Percentiles rank a stretch among this genome's conserved stretches.
phyloP scores from a whole-genome alignment of 768 basidiomycete genomes.

The Pulveroboletus sp. region DNA sequence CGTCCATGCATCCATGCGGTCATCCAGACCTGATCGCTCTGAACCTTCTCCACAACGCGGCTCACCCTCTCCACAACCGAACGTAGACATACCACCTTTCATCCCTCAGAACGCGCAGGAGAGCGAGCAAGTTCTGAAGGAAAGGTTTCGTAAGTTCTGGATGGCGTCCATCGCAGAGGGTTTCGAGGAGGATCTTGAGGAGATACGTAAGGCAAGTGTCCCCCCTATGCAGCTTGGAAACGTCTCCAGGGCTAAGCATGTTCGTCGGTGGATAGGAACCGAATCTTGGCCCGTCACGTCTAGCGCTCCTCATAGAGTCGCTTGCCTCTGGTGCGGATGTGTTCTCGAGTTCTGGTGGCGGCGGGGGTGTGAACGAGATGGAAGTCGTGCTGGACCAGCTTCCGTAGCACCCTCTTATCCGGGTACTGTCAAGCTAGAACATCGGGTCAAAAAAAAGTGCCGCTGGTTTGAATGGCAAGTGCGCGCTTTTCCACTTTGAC shows the following conservation, averaged over 20 bases:
- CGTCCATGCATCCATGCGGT: background rate
- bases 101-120: constrained; percentile 37
- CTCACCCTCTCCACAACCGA: constrained; percentile 24
- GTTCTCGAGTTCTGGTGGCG: constrained; percentile 40
- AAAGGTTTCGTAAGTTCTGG: constrained; percentile 79
- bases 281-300: constrained; percentile 59
- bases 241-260: background rate
- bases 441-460: background rate
- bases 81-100: constrained; percentile 50
- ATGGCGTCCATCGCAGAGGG: constrained; percentile 79
- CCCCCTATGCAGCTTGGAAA: background rate
- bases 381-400: constrained; percentile 57
- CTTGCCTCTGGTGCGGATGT: constrained; percentile 75
- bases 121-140: constrained; percentile 53
- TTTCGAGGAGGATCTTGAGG: constrained; percentile 79
- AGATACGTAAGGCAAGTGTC: constrained; percentile 67
- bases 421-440: no score
- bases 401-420: background rate
- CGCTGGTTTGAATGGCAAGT: background rate
- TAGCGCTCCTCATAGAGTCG: constrained; percentile 77
- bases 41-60: constrained; percentile 11
- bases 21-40: background rate
- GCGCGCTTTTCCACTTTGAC: background rate
- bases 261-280: constrained; percentile 44
- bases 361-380: constrained; percentile 56